Conservation (phyloP, 2,329 filamentous ascomycete species). For the Claviceps cyperi region DNA sequence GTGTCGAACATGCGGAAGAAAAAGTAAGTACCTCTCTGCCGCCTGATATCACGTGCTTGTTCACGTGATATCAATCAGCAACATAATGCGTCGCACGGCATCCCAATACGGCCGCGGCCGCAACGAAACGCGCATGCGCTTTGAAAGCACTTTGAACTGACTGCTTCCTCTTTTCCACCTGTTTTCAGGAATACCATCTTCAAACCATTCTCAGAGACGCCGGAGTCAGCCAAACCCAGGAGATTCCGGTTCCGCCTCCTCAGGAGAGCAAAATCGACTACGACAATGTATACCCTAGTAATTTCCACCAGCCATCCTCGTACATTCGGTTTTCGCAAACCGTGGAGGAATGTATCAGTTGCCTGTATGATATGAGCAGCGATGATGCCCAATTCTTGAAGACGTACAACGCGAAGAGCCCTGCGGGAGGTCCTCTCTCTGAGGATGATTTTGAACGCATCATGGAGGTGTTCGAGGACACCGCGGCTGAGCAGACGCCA, state of each 20-base stretch:
- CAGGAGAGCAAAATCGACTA: constrained; percentile 60
- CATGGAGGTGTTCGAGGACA: constrained; percentile 91
- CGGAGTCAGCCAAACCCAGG: constrained; percentile 41
- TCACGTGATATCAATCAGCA: constrained; percentile 27
- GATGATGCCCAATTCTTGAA: constrained; percentile 81
- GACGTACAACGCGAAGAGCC: constrained; percentile 65
- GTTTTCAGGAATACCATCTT: constrained; percentile 81
- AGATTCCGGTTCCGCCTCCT: constrained; percentile 52
- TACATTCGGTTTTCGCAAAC: constrained; percentile 98
- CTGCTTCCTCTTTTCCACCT: no score
- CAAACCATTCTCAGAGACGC: constrained; percentile 58
- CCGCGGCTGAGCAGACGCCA: constrained; percentile 67
- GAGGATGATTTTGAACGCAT: constrained; percentile 89
- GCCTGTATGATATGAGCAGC: constrained; percentile 84
- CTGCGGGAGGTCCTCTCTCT: constrained; percentile 50
- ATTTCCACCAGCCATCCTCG: constrained; percentile 71
- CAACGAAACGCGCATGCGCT: background rate
- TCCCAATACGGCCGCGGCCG: background rate
- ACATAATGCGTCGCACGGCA: background rate
- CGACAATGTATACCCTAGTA: constrained; percentile 70
- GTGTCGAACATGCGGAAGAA: constrained; percentile 94
- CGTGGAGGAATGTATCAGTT: constrained; percentile 85
- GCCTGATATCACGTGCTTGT: constrained; percentile 32
- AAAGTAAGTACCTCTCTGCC: constrained; percentile 54
- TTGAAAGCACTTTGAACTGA: background rate